Base-by-base conservation (phyloP, 2,329 filamentous ascomycete genomes). In the Macrophomina pseudophaseolina region DNA sequence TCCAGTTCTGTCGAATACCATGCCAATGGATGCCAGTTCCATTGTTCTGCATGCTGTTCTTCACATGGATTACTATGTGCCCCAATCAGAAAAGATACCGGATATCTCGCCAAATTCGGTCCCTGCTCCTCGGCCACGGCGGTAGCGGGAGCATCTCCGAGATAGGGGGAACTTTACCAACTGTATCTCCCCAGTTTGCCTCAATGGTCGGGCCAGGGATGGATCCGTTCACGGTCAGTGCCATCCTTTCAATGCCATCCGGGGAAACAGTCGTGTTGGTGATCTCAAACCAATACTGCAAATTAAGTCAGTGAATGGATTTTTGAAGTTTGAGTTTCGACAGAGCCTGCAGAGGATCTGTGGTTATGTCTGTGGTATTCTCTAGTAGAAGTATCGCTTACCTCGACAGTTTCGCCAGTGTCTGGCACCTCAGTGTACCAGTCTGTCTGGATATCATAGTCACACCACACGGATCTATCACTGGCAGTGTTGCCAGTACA, bases 171-270 rank as follows among this genome's bases (percentile, higher is more conserved):
- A 11, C 5, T 53, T 58, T 66, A 66, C 64, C 44, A 23, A 69
- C 58, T 18, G 80, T 83, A 73, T 92, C 90, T 66, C 89, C 89
- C 59, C 88, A 80, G 56, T 84, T 84, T 44, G 86, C 89, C 62
- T 86, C 83, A 66, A 93, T 88, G 32, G 79, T 77, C 0, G 92
- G 91, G 63, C 91, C 84, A 1, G 91, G 92, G 90, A 91, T 93
- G 79, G 89, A 76, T 4, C 86, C 87, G 72, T 95, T 94, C 80
- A 95, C 90, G 53, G 90, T 91, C 74, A 94, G 91, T 3, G 86
- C 86, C n/a, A 87, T 84, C 38, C 91, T 85, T 46, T 86, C 82
- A 67, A 84, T 84, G 28, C 88, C 89, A 79, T 94, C 91, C 0
- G 91, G 92, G 71, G 91, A 90, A 52, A 80, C 69, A 42, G 76